Evolutionary conservation across 1,139 yeast species (phyloP), one percentile per base, ranked within the genome.

Genomic region (Yamadazyma kanchanaburiensis): DNA sequence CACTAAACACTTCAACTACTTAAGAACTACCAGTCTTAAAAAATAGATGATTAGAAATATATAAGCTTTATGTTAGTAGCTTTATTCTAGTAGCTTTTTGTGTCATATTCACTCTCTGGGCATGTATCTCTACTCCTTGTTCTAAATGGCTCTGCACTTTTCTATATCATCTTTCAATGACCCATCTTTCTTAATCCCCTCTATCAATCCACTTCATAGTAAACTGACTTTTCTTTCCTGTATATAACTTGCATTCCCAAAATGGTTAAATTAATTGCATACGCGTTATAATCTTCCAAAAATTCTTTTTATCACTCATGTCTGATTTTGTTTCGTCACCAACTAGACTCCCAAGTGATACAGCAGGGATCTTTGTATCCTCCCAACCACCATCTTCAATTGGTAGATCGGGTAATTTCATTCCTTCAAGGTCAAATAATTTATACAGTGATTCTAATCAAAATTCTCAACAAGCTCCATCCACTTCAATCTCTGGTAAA

Each of bases 1-100:
- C 64, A 74, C 71, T 48, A 80, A 77, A 49, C 78, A 86, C 55
- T 86, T 84, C 71, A 87, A 95, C 34, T 87, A 87, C 73, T 72
- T 86, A 58, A 78, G 89, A 63, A 78, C 63, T 56, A 72, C 80
- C 35, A 62, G 24, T 25, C 37, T 34, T 32, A 34, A 35, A 33
- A 24, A 24, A 21, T 24, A 24, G 17, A 10, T 15, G n/a, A n/a
- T n/a, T n/a, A n/a, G n/a, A n/a, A n/a, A n/a, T n/a, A n/a, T n/a
- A n/a, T n/a, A n/a, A n/a, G n/a, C n/a, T n/a, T n/a, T n/a, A n/a
- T n/a, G n/a, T n/a, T n/a, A n/a, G n/a, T n/a, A n/a, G n/a, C n/a
- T n/a, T n/a, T n/a, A n/a, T n/a, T n/a, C n/a, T n/a, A n/a, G n/a
- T n/a, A n/a, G n/a, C n/a, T n/a, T n/a, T n/a, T n/a, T n/a, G n/a